Evolutionary conservation across 352 stramenopile species (phyloP).

Genomic region (Globisporangium polare): DNA sequence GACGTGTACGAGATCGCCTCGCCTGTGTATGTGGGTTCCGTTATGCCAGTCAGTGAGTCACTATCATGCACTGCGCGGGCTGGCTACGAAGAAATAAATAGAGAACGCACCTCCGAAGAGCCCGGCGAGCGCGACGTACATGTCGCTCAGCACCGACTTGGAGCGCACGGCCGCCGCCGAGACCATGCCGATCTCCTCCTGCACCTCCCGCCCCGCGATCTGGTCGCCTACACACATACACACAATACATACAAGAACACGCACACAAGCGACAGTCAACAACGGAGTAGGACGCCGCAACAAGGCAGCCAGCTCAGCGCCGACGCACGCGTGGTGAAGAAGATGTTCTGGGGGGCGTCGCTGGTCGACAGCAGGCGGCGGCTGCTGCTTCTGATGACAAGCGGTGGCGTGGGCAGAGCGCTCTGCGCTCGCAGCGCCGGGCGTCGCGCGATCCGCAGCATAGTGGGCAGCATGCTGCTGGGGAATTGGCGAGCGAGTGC

Average conservation of each 20-base stretch:
- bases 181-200: slow-evolving; percentile 75
- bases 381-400: background rate
- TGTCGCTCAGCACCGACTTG: slow-evolving; percentile 81
- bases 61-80: no score
- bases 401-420: background rate
- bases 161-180: slow-evolving; percentile 72
- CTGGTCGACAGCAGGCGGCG: slow-evolving; percentile 10
- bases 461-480: background rate
- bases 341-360: slow-evolving; percentile 27
- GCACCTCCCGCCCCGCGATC: slow-evolving; percentile 62
- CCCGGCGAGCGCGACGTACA: slow-evolving; percentile 70
- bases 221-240: slow-evolving; percentile 41
- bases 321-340: slow-evolving; percentile 66
- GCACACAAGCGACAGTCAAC: no score
- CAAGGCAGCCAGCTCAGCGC: background rate
- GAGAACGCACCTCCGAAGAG: slow-evolving; percentile 48
- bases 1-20: slow-evolving; percentile 75
- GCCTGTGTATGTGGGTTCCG: slow-evolving; percentile 19
- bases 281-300: background rate
- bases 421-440: slow-evolving; percentile 5
- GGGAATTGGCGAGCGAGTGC: background rate
- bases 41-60: no score
- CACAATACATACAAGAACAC: background rate
- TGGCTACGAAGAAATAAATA: no score
- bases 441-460: slow-evolving; percentile 11